Evolutionary conservation across 78 protist genomes (phyloP).

Genomic region (Neovahlkampfia damariscottae): DNA sequence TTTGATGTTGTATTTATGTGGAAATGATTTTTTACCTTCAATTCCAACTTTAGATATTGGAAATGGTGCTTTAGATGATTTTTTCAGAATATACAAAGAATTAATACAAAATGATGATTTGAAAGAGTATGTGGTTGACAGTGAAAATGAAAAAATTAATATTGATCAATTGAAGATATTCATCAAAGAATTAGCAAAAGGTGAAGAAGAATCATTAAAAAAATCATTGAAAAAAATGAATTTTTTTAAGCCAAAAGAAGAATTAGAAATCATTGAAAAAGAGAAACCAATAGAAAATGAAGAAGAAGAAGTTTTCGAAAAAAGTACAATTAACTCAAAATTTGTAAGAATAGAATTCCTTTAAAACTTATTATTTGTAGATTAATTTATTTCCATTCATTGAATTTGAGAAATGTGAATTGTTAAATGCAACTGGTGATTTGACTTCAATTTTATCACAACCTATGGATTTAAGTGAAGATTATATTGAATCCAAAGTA

Average conservation of each 20-base stretch:
- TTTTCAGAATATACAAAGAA: slow-evolving; percentile 20
- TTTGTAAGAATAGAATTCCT: background rate
- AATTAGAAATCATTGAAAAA: background rate
- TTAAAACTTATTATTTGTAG: background rate
- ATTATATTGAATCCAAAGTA: background rate
- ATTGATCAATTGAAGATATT: background rate
- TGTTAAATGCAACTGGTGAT: background rate
- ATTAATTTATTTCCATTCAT: background rate
- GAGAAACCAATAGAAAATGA: too few species aligned
- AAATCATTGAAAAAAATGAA: background rate
- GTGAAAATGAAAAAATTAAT: background rate
- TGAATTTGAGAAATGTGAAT: background rate
- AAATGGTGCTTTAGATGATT: slow-evolving; percentile 14
- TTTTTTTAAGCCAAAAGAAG: background rate
- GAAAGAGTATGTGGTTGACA: background rate
- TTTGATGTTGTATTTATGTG: slow-evolving; percentile 62
- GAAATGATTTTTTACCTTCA: slow-evolving; percentile 92
- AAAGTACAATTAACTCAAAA: background rate
- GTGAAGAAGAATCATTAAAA: background rate
- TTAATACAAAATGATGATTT: background rate
- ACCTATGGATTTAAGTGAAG: background rate
- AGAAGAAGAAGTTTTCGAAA: too few species aligned
- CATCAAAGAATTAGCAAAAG: background rate
- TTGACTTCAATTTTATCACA: background rate
- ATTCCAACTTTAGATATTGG: slow-evolving; percentile 59